Percentiles rank a stretch among this genome's conserved stretches.
Conservation (phyloP, 768 basidiomycete species). For the Termitomyces titanicus region DNA sequence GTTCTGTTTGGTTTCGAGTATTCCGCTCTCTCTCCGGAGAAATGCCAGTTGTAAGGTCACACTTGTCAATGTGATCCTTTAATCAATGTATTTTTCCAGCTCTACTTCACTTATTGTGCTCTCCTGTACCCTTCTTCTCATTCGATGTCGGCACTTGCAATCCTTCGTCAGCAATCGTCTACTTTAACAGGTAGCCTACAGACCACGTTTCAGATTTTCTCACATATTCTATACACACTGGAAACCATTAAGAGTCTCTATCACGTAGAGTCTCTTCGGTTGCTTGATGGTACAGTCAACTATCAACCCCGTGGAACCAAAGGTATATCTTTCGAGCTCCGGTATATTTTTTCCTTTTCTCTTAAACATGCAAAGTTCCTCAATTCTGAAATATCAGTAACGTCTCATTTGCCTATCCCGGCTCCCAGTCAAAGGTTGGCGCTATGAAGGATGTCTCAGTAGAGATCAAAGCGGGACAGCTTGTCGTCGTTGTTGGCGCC, state of each 20-base stretch:
- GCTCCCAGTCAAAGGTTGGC: conserved; percentile 30
- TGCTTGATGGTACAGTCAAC: conserved; percentile 21
- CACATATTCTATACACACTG: conserved; percentile 19
- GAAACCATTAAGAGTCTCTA: conserved; percentile 28
- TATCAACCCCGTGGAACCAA: conserved; percentile 20
- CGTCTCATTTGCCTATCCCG: conserved; percentile 47
- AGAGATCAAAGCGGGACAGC: conserved; percentile 39
- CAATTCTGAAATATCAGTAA: conserved; percentile 30
- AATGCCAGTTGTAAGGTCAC: conserved; percentile 23
- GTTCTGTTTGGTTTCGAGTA: conserved; percentile 9
- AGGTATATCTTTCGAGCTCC: conserved; percentile 26
- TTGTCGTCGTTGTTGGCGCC: conserved; percentile 53
- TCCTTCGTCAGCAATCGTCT: conserved; percentile 33
- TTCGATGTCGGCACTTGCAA: conserved; percentile 35
- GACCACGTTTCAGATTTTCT: conserved; percentile 13
- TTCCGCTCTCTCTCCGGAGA: conserved; percentile 18
- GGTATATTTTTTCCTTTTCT: conserved; percentile 14
- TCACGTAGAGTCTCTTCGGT: conserved; percentile 13
- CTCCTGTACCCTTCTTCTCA: conserved; percentile 27
- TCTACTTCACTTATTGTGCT: conserved; percentile 31
- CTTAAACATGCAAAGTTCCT: background rate
- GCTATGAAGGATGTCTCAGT: conserved; percentile 38
- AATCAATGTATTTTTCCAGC: conserved; percentile 15
- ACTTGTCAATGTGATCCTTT: too few species aligned
- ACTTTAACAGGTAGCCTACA: conserved; percentile 21